Percentiles rank a stretch among this genome's conserved stretches.
phyloP scores from a whole-genome alignment of 192 early-diverging fungal genomes.

The Mortierella hygrophila region DNA sequence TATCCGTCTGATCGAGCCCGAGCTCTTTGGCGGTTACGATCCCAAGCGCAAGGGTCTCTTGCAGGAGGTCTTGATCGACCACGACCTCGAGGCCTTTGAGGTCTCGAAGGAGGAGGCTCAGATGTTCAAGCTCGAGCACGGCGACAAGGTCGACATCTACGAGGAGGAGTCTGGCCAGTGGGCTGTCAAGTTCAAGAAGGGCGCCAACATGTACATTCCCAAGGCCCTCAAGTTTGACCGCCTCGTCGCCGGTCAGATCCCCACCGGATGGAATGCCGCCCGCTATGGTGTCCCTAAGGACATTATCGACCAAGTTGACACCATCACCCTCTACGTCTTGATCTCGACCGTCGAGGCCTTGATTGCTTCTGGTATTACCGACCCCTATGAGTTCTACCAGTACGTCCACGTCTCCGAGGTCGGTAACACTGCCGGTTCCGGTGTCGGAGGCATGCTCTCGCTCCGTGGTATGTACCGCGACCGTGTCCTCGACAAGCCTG shows the following conservation, averaged over 20 bases:
- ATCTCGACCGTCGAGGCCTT: constrained; percentile 95
- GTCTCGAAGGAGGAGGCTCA: constrained; percentile 88
- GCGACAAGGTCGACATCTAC: constrained; percentile 81
- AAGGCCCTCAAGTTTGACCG: constrained; percentile 95
- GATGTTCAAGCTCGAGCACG: constrained; percentile 86
- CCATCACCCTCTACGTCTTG: constrained; percentile 89
- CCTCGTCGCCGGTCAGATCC: constrained; percentile 89
- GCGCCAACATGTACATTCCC: constrained; percentile 89
- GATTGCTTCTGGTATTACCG: constrained; percentile 90
- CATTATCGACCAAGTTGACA: constrained; percentile 92
- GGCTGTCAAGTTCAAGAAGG: constrained; percentile 87
- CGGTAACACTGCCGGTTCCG: constrained; percentile 91
- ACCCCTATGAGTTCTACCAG: constrained; percentile 97
- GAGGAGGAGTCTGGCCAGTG: constrained; percentile 75
- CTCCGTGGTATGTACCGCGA: constrained; percentile 84
- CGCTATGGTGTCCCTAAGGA: constrained; percentile 95
- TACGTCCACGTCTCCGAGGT: constrained; percentile 96
- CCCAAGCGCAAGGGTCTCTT: constrained; percentile 87
- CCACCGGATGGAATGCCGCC: constrained; percentile 93
- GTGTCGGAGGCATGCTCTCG: constrained; percentile 88
- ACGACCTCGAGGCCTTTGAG: constrained; percentile 91
- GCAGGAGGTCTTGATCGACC: constrained; percentile 90
- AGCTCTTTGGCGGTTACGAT: constrained; percentile 88
- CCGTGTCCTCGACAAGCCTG: constrained; percentile 83
- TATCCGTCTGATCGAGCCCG: constrained; percentile 91